Evolutionary conservation across 768 basidiomycete genomes (phyloP), one percentile per base, ranked within the genome.

Genomic region (Leucocoprinus sp.): DNA sequence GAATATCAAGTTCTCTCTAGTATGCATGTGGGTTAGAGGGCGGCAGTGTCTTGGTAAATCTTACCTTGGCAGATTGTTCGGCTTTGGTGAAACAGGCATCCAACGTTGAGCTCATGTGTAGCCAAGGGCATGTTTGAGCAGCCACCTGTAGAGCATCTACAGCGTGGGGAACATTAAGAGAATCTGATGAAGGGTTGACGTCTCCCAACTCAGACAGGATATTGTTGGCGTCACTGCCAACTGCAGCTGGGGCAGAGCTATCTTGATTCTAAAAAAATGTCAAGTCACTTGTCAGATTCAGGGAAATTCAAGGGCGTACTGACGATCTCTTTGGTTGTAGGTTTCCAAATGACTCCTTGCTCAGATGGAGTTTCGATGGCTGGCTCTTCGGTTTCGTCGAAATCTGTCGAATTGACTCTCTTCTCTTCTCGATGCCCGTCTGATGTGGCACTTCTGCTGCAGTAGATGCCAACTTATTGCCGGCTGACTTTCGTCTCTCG

Each of bases 81-180:
- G 72, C 62, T 12, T 58, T 49, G 15, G 67, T 50, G 54, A 78
- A 72, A 45, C 69, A 72, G 2, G 71, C 71, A 12, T 78, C 74
- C 24, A 81, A 60, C 1, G 72, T 73, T 8, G 75, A 71, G 4
- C 68, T 67, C 78, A 83, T 81, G 52, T 73, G 75, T 22, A 71
- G 47, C 80, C 79, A 82, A 49, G 79, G 71, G 49, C 77, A 75
- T 14, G 67, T 57, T 46, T 78, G 75, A 9, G 76, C 74, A 1
- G 72, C 74, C 4, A 72, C 55, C 51, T 76, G 70, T 9, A 76
- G 56, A 11, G 69, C 51, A 45, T 74, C 70, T 18, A 64, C 54
- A 4, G 59, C 4, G 4, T 8, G 31, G 4, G 31, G 31, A 14
- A 31, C 31, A 4, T 4, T 14, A 14, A 14, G 4, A 31, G 31